Base-by-base conservation (phyloP, 352 stramenopile species). In the Phytophthora kernoviae region DNA sequence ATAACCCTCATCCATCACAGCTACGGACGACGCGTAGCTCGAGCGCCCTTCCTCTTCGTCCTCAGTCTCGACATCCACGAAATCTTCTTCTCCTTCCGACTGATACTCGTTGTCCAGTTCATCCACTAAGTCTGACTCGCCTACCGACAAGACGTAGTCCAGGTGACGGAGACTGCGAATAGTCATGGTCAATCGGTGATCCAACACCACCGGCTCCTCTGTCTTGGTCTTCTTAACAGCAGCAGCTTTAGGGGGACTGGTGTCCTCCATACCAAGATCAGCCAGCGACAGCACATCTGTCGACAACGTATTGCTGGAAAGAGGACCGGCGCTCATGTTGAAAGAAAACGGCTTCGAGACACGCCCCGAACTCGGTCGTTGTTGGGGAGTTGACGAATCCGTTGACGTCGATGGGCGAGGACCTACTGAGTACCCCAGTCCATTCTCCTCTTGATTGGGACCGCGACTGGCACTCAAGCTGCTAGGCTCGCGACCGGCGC, bases 1-100 rank as follows among this genome's bases (percentile, higher is more conserved):
- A 26, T 58, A 58, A 22, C 75, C 68, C 8, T 78, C 42, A 26
- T 88, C 79, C 45, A 88, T 27, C 17, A 88, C 68, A n/a, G 79
- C 76, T 24, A 88, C 75, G 7, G 79, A 88, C 21, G 79, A 88
- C 14, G 64, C 68, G 41, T 70, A 71, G 55, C 77, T 87, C 46
- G 65, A 63, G 1, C 67, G 71, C 21, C 34, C 44, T 21, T 68
- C 67, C 10, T 24, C 54, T 53, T 73, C 41, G 18, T 63, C 53
- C 4, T 56, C 54, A 1, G 67, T 71, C 40, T 79, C 65, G 43
- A 65, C 64, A 58, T 51, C 45, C 56, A 79, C 65, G 62, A 82
- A 62, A 11, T 53, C 65, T 1, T 57, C 40, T 47, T 69, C 74
- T 42, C 62, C 68, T 58, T 65, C 50, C 11, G 45, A 59, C 43